phyloP scores from a whole-genome alignment of 2,329 filamentous ascomycete species.

The Phialocephala subalpina region DNA sequence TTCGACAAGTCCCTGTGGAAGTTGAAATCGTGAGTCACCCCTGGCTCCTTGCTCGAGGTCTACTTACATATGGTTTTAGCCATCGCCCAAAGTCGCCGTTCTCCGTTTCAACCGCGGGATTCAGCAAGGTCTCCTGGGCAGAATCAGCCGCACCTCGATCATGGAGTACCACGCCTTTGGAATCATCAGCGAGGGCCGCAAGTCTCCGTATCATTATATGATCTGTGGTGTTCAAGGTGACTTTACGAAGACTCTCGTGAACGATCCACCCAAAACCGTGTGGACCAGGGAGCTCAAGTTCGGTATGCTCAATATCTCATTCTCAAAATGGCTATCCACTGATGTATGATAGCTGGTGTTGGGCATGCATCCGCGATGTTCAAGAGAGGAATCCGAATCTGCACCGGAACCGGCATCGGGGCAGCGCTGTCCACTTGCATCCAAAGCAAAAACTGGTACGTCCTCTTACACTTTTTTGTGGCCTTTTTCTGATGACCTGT shows the following conservation, averaged over 20 bases:
- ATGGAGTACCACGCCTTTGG: slow-evolving; percentile 54
- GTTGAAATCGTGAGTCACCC: slow-evolving; percentile 48
- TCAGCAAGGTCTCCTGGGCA: slow-evolving; percentile 51
- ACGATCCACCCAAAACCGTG: slow-evolving; percentile 49
- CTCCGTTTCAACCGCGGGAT: slow-evolving; percentile 50
- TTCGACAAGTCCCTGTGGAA: slow-evolving; percentile 49
- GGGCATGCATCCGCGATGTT: slow-evolving; percentile 53
- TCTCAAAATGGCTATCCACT: slow-evolving; percentile 22
- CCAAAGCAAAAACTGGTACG: slow-evolving; percentile 48
- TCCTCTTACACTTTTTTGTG: not conserved
- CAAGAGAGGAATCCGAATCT: slow-evolving; percentile 51
- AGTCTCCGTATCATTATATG: slow-evolving; percentile 50
- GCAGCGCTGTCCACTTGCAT: slow-evolving; percentile 52
- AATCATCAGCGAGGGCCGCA: slow-evolving; percentile 50
- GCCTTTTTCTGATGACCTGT: not conserved
- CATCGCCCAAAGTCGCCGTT: slow-evolving; percentile 51
- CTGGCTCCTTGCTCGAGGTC: slow-evolving; percentile 5
- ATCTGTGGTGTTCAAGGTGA: slow-evolving; percentile 53
- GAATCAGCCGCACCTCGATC: slow-evolving; percentile 51
- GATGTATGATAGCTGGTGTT: slow-evolving; percentile 47
- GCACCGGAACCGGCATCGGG: slow-evolving; percentile 52
- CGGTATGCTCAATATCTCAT: slow-evolving; percentile 40
- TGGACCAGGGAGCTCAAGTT: slow-evolving; percentile 53
- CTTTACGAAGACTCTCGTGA: slow-evolving; percentile 50
- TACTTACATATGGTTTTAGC: slow-evolving; percentile 41